These are phyloP conservation scores for Salvia splendens DNA, from an alignment of 257 asterid genomes.

Conservation along the genomic window DNA sequence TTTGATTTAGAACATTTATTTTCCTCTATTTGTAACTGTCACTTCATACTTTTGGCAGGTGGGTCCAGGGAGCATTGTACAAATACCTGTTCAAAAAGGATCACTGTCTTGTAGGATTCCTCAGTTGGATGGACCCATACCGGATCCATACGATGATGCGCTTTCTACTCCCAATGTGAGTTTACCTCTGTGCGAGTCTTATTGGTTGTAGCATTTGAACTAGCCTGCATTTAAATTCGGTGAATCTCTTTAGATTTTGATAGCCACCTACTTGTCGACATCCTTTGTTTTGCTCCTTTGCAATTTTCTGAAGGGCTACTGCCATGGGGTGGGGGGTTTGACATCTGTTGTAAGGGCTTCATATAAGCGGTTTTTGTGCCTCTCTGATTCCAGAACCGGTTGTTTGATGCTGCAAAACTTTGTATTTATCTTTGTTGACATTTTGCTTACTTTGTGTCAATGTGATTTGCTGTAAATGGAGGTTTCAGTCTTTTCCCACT, in stretches of 20 bases:
- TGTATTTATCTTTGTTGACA: not conserved
- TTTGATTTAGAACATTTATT: constrained; percentile 1
- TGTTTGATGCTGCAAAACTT: not conserved
- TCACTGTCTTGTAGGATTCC: constrained; percentile 51
- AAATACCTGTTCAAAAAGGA: constrained; percentile 38
- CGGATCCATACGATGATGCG: constrained; percentile 83
- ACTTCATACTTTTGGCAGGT: constrained; percentile 45
- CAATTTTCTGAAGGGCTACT: constrained; percentile 7
- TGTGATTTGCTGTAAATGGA: not conserved
- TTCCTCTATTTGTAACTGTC: constrained; percentile 1
- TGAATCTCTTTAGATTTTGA: not conserved
- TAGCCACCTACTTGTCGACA: constrained; percentile 2
- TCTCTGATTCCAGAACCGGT: not conserved
- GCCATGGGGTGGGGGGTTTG: not conserved
- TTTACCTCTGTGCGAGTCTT: constrained; percentile 22
- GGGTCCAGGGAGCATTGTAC: constrained; percentile 40
- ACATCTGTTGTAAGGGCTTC: not conserved
- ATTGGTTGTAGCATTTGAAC: not conserved
- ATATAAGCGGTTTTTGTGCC: not conserved
- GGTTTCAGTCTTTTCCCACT: constrained; percentile 14
- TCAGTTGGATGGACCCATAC: constrained; percentile 83
- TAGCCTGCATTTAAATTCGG: not conserved
- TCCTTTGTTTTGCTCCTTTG: not conserved
- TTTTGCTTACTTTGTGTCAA: not conserved
- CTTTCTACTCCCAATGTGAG: constrained; percentile 92